phyloP scores from a whole-genome alignment of 164 flowering plant species.

The Euptelea pleiosperma region DNA sequence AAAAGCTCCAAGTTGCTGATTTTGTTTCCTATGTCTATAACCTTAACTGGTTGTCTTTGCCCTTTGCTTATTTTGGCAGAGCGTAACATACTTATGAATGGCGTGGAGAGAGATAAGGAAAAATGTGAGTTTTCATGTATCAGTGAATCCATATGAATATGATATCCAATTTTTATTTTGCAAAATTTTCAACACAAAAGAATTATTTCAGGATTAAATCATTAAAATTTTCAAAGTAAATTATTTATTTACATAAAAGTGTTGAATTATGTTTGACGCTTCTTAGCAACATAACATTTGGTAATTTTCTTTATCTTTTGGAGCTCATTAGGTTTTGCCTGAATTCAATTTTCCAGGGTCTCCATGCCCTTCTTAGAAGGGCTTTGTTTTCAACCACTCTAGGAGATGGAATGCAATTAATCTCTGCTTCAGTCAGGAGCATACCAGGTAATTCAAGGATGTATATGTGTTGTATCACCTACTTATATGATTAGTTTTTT shows the following conservation, averaged over 20 bases:
- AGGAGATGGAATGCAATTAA: constrained; percentile 19
- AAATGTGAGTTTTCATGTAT: constrained; percentile 23
- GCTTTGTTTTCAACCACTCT: constrained; percentile 17
- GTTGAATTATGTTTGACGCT: no score
- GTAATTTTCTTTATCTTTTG: not conserved
- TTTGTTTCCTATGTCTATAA: not conserved
- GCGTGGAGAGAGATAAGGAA: constrained; percentile 45
- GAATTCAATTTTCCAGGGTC: constrained; percentile 26
- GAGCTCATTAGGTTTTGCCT: not conserved
- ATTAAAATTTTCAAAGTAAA: no score
- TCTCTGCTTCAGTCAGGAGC: constrained; percentile 18
- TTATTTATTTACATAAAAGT: not conserved
- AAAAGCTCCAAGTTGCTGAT: not conserved
- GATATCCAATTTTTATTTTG: not conserved
- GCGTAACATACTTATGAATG: constrained; percentile 34
- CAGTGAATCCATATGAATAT: not conserved
- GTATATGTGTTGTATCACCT: not conserved
- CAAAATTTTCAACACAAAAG: not conserved
- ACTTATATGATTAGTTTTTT: no score
- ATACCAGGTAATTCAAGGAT: constrained; percentile 27
- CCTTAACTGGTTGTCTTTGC: not conserved
- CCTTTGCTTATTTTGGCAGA: constrained; percentile 14
- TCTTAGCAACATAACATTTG: not conserved
- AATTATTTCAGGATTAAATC: not conserved
- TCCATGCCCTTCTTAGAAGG: constrained; percentile 23